phyloP scores from a whole-genome alignment of 2,329 filamentous ascomycete species.

The Nectriaceae sp. region DNA sequence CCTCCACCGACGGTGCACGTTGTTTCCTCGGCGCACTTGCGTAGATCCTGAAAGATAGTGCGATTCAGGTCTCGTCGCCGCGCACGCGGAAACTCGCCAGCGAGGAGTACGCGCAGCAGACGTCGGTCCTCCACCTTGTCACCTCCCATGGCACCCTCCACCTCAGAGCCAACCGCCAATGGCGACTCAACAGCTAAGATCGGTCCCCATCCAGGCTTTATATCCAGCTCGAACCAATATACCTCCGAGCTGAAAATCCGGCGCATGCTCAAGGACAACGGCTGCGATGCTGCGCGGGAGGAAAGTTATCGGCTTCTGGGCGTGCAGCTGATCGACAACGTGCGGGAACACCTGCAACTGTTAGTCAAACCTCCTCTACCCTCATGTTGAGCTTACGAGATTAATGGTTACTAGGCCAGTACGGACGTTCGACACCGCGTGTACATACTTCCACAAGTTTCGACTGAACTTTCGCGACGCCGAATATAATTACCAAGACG shows the following conservation, averaged over 20 bases:
- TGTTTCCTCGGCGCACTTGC: background rate
- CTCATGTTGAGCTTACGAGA: constrained; percentile 8
- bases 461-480: constrained; percentile 80
- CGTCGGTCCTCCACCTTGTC: background rate
- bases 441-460: constrained; percentile 92
- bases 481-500: constrained; percentile 86
- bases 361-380: constrained; percentile 35
- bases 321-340: constrained; percentile 84
- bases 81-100: background rate
- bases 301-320: constrained; percentile 81
- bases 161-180: constrained; percentile 15
- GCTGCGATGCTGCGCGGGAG: constrained; percentile 76
- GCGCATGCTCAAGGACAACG: constrained; percentile 67
- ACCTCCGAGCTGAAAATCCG: constrained; percentile 81
- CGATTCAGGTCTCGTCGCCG: too few relatives aligned
- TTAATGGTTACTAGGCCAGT: constrained; percentile 62
- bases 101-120: background rate
- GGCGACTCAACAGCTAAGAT: constrained; percentile 26
- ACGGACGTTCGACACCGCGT: constrained; percentile 88
- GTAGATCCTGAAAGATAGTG: background rate
- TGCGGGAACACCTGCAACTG: constrained; percentile 78
- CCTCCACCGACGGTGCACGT: background rate
- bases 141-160: constrained; percentile 17
- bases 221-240: constrained; percentile 65
- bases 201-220: constrained; percentile 50